Base-by-base conservation (phyloP, 2,329 filamentous ascomycete genomes). In the Penicillium sumatraense region DNA sequence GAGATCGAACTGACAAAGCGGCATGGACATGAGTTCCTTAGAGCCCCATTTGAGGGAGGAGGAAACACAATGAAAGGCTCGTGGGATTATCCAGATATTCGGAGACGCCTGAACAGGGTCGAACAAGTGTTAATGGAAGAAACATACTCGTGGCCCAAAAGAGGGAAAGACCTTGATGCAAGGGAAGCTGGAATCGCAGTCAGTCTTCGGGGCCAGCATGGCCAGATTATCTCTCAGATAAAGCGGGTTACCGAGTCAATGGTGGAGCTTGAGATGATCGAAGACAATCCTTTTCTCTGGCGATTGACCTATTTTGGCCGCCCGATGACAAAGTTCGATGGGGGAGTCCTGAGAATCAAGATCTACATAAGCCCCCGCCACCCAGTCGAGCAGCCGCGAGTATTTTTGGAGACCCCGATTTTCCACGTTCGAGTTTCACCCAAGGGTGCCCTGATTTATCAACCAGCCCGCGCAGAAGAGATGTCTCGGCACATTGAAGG, bases 311-410 rank as follows among this genome's bases (percentile, higher is more conserved):
- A 96, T 71, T 96, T 97, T 70, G 95, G 95, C 23, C 85, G 88
- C 51, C 91, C 92, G 0, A 96, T 95, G 89, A 96, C 92, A 5
- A 92, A 96, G 63, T 84, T 98, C 2, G 93, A 98, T 65, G 93
- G 93, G 14, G 92, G 93, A 2, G 83, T 98, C 57, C 93, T 98
- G 78, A 86, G 85, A 57, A 88, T 97, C 72, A 88, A 83, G 65
- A 81, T 98, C 52, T 81, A 81, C 66, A 88, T 98, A 66, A 96
- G 91, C 65, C 88, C 91, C 5, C 84, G 86, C 5, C 98, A 97
- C 68, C 95, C 95, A 0, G 86, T 90, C 36, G 90, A 96, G 64
- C 91, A 96, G 66, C 95, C 93, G 21, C 87, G 93, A 29, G 89
- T 93, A 52, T 87, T 83, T 58, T 87, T 97, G 60, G 85, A 92